phyloP scores from a whole-genome alignment of 1,139 yeast species.

The Casaregolazyma suthepensis region DNA sequence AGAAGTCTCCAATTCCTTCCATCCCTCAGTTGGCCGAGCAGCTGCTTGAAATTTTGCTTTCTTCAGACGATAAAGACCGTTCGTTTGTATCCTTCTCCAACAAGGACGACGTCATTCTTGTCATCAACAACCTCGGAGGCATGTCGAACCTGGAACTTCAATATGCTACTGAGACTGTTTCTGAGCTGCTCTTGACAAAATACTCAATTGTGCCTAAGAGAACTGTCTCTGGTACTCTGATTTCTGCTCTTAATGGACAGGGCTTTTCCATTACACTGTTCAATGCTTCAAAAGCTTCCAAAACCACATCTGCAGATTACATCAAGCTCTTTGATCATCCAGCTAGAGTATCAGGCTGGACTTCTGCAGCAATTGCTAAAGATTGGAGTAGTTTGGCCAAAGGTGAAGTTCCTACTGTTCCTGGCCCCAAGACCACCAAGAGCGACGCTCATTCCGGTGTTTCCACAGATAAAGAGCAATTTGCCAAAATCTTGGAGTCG shows the following conservation, averaged over 20 bases:
- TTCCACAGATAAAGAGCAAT: slow-evolving; percentile 38
- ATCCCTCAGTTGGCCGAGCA: slow-evolving; percentile 38
- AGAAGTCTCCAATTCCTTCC: slow-evolving; percentile 58
- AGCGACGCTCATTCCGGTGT: slow-evolving; percentile 30
- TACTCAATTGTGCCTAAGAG: slow-evolving; percentile 61
- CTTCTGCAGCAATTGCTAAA: slow-evolving; percentile 31
- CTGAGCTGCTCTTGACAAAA: slow-evolving; percentile 38
- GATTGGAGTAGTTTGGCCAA: slow-evolving; percentile 35
- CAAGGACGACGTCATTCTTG: slow-evolving; percentile 59
- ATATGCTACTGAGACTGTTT: slow-evolving; percentile 51
- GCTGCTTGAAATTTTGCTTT: slow-evolving; percentile 28
- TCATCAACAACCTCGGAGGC: slow-evolving; percentile 80
- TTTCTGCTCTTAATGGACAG: slow-evolving; percentile 85
- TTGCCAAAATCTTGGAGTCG: slow-evolving; percentile 37
- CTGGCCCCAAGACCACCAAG: slow-evolving; percentile 18
- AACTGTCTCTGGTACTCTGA: slow-evolving; percentile 65
- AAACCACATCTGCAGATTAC: slow-evolving; percentile 31
- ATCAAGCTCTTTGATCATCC: slow-evolving; percentile 54
- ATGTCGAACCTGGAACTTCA: slow-evolving; percentile 70
- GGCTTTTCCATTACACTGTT: slow-evolving; percentile 79
- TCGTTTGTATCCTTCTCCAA: slow-evolving; percentile 48
- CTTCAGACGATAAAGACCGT: slow-evolving; percentile 30
- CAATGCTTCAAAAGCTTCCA: slow-evolving; percentile 48
- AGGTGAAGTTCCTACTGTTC: slow-evolving; percentile 37
- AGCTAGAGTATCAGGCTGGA: slow-evolving; percentile 84